Percentiles rank a stretch among this genome's conserved stretches.
phyloP scores from a whole-genome alignment of 2,329 filamentous ascomycete species.

The Aspergillus ustus region DNA sequence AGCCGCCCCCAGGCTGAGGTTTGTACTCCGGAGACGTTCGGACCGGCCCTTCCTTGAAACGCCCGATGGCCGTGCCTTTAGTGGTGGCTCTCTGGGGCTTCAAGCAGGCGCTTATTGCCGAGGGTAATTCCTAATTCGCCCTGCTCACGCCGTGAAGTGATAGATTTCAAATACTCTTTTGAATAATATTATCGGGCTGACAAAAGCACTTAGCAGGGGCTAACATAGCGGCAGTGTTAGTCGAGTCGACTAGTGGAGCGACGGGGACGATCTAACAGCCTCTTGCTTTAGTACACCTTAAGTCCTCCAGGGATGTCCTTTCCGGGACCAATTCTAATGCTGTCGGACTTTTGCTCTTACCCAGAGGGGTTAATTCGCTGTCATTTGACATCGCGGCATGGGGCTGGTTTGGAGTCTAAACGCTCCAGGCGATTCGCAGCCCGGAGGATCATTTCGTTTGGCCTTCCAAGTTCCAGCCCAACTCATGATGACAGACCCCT shows the following conservation, averaged over 20 bases:
- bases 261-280: slow-evolving; percentile 18
- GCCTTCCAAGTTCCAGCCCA: neutral
- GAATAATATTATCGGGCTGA: slow-evolving; percentile 4
- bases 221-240: slow-evolving; percentile 13
- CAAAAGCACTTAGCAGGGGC: slow-evolving; percentile 22
- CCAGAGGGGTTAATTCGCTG: neutral
- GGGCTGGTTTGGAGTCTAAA: neutral
- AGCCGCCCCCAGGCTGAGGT: slow-evolving; percentile 15
- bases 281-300: slow-evolving; percentile 3
- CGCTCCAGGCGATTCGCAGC: slow-evolving; percentile 8
- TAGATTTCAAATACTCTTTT: slow-evolving; percentile 9
- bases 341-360: slow-evolving; percentile 15
- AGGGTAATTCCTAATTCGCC: neutral
- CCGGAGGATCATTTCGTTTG: slow-evolving; percentile 17
- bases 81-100: slow-evolving; percentile 7
- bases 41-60: slow-evolving; percentile 14
- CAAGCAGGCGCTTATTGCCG: slow-evolving; percentile 5
- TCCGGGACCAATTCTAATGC: slow-evolving; percentile 15
- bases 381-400: neutral
- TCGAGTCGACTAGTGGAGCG: slow-evolving; percentile 21
- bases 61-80: slow-evolving; percentile 21
- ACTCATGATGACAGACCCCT: neutral
- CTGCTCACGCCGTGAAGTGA: neutral
- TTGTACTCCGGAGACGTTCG: slow-evolving; percentile 10
- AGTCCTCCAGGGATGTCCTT: slow-evolving; percentile 14